A percentile compares a stretch with the other conserved stretches of the same genome.
Evolutionary conservation across 345 rosid genomes (phyloP).

Genomic region (Ceriops decandra): DNA sequence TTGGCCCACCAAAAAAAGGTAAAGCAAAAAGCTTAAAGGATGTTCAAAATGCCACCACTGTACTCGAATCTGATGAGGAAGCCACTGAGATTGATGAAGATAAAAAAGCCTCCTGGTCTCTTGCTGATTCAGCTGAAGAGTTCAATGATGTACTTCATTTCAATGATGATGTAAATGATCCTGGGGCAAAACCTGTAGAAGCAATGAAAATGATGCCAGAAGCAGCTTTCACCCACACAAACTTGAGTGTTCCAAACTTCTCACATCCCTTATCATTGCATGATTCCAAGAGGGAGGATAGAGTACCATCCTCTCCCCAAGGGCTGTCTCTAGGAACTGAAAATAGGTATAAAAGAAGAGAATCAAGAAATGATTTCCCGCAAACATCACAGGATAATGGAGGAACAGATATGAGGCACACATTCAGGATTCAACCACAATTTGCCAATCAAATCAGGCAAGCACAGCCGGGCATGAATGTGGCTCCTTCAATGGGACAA

Average conservation of each 20-base stretch:
- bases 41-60: conserved; percentile 13
- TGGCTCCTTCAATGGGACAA: conserved; percentile 14
- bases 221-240: background rate
- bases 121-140: conserved; percentile 17
- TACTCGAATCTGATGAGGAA: conserved; percentile 8
- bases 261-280: conserved; percentile 1
- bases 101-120: conserved; percentile 16
- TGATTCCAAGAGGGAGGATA: conserved; percentile 10
- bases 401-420: conserved; percentile 20
- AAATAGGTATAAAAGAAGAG: conserved; percentile 49
- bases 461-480: conserved; percentile 17
- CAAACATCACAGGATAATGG: conserved; percentile 19
- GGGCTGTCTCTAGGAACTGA: conserved; percentile 23
- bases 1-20: conserved; percentile 68
- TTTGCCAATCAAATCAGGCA: conserved; percentile 26
- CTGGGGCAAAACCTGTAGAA: background rate
- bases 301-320: background rate
- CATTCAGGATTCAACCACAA: conserved; percentile 27
- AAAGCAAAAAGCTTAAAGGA: conserved; percentile 41
- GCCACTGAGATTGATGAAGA: conserved; percentile 10
- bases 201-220: background rate
- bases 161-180: background rate
- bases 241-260: conserved; percentile 3
- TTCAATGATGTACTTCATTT: conserved; percentile 11
- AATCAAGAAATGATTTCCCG: conserved; percentile 32